phyloP scores from a whole-genome alignment of 208 protist species.

The Trichomonas vaginalis region DNA sequence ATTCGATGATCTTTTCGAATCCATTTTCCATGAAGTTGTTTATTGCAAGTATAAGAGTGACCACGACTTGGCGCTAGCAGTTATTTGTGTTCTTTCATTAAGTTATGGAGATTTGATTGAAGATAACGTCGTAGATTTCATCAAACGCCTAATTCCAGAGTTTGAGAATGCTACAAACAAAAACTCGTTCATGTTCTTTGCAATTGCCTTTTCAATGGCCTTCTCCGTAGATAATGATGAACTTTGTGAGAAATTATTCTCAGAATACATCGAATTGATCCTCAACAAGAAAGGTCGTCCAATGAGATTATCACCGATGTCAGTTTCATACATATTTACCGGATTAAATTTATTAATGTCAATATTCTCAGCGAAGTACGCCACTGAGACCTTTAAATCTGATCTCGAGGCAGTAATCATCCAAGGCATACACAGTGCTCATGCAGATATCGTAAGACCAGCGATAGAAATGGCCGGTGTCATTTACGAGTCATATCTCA shows the following conservation, averaged over 20 bases:
- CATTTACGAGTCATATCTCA: not conserved
- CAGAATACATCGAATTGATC: not conserved
- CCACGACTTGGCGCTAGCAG: not conserved
- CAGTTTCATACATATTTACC: not conserved
- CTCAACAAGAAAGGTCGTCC: not conserved
- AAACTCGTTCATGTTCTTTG: not conserved
- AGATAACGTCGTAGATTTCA: not conserved
- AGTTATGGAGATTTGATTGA: not conserved
- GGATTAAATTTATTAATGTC: not conserved
- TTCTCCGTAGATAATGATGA: not conserved
- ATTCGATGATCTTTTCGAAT: not conserved
- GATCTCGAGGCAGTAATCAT: not conserved
- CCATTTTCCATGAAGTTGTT: not conserved
- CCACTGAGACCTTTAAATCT: not conserved
- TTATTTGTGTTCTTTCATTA: not conserved
- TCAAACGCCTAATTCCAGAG: not conserved
- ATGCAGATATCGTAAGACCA: not conserved
- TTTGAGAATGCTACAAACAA: not conserved
- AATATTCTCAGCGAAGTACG: not conserved
- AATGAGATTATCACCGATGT: not conserved
- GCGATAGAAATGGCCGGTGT: not conserved
- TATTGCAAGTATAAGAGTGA: not conserved
- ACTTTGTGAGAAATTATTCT: not conserved
- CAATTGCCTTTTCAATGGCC: not conserved
- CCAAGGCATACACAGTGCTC: not conserved